Conservation (phyloP, 1,139 yeast genomes). For the Cylindricascospora bacillispora region DNA sequence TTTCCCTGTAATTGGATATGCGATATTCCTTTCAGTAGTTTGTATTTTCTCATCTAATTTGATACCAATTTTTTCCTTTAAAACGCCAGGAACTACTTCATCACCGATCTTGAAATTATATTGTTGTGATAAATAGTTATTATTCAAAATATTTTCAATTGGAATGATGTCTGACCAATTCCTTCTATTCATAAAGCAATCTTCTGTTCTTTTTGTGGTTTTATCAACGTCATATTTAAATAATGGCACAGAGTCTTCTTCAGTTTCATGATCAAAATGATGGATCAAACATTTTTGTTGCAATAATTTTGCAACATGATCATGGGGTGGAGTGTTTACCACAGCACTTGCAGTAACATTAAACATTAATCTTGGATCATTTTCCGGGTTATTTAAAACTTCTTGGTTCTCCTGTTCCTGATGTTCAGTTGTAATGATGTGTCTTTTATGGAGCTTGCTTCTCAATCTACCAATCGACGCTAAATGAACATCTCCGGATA, state of each 20-base stretch:
- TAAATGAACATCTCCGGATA: conserved; percentile 89
- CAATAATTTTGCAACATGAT: conserved; percentile 60
- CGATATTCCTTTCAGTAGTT: conserved; percentile 15
- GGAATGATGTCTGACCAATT: conserved; percentile 56
- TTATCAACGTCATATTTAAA: conserved; percentile 57
- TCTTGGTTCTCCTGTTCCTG: conserved; percentile 30
- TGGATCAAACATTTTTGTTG: conserved; percentile 59
- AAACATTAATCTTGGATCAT: conserved; percentile 66
- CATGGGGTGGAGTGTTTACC: conserved; percentile 86
- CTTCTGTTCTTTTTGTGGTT: conserved; percentile 33
- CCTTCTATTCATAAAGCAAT: conserved; percentile 60
- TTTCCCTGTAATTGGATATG: conserved; percentile 42
- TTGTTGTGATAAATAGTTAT: conserved; percentile 10
- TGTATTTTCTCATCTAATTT: conserved; percentile 7
- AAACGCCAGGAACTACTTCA: conserved; percentile 24
- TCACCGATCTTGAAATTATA: conserved; percentile 21
- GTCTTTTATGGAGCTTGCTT: conserved; percentile 41
- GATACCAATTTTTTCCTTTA: conserved; percentile 5
- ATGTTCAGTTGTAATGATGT: conserved; percentile 24
- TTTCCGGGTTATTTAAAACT: conserved; percentile 40
- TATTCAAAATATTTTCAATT: conserved; percentile 26
- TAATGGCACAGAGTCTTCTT: conserved; percentile 70
- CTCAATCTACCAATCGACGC: conserved; percentile 72
- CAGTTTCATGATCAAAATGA: conserved; percentile 47
- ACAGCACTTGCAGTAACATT: conserved; percentile 85